Percentiles rank a stretch among this genome's conserved stretches.
phyloP scores from a whole-genome alignment of 2,329 filamentous ascomycete genomes.

The Periconia macrospinosa region DNA sequence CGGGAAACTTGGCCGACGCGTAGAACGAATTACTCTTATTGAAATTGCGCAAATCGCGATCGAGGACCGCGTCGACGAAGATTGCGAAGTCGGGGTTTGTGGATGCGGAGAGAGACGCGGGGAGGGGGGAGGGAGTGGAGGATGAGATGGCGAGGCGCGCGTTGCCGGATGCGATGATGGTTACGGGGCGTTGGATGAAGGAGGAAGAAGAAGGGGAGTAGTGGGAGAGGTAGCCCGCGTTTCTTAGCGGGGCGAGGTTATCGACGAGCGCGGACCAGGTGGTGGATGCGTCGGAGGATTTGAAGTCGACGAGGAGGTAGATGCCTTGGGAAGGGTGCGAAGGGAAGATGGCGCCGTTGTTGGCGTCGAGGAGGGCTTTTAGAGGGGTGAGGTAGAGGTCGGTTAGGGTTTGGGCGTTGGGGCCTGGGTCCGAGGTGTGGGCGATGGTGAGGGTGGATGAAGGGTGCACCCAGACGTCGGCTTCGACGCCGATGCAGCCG shows the following conservation, averaged over 20 bases:
- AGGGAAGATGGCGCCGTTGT: slow-evolving; percentile 19
- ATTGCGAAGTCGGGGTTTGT: slow-evolving; percentile 43
- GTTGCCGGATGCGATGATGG: slow-evolving; percentile 55
- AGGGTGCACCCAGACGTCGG: slow-evolving; percentile 67
- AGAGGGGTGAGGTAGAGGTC: slow-evolving; percentile 68
- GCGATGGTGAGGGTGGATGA: slow-evolving; percentile 62
- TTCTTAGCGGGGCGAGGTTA: slow-evolving; percentile 49
- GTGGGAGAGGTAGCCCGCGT: slow-evolving; percentile 51
- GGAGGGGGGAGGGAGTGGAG: slow-evolving; percentile 32
- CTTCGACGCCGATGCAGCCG: slow-evolving; percentile 67
- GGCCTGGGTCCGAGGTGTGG: slow-evolving; percentile 55
- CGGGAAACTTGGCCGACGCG: slow-evolving; percentile 53
- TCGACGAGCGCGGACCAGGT: slow-evolving; percentile 32
- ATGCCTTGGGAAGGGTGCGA: slow-evolving; percentile 40
- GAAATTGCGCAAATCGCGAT: slow-evolving; percentile 17
- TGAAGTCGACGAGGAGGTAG: slow-evolving; percentile 55
- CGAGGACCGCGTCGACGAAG: slow-evolving; percentile 31
- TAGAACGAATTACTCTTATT: slow-evolving; percentile 51
- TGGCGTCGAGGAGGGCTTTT: slow-evolving; percentile 6
- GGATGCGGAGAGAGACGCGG: slow-evolving; percentile 60
- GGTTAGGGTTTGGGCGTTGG: slow-evolving; percentile 58
- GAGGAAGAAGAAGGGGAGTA: slow-evolving; percentile 42
- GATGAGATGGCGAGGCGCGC: slow-evolving; percentile 49
- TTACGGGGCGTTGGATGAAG: slow-evolving; percentile 42
- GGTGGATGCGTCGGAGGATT: slow-evolving; percentile 29